Evolutionary conservation across 2,329 filamentous ascomycete species (phyloP).

Genomic region (Botrytis byssoidea): DNA sequence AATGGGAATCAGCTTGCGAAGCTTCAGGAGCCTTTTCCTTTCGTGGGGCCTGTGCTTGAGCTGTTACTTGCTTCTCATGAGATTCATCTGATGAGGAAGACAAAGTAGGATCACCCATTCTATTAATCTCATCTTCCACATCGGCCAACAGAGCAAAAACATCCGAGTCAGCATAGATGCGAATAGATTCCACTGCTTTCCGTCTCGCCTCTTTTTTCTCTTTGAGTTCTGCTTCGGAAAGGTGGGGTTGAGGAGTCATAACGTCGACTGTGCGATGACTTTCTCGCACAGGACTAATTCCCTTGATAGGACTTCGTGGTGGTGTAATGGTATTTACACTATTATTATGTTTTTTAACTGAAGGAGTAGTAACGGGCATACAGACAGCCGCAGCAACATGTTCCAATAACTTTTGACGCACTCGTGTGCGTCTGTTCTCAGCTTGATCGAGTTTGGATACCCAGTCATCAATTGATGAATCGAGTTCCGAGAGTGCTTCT

Average conservation of each 20-base stretch:
- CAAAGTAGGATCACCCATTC: slow-evolving; percentile 36
- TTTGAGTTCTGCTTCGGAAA: slow-evolving; percentile 3
- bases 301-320: slow-evolving; percentile 46
- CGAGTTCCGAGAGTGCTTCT: slow-evolving; percentile 73
- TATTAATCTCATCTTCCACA: slow-evolving; percentile 59
- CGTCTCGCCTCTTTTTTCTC: slow-evolving; percentile 29
- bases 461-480: slow-evolving; percentile 78
- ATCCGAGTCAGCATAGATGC: slow-evolving; percentile 65
- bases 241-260: not conserved
- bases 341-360: too few species aligned
- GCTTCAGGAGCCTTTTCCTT: not conserved
- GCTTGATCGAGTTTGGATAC: slow-evolving; percentile 75
- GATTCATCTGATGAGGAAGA: not conserved
- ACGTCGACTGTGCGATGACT: not conserved
- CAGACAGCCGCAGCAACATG: slow-evolving; percentile 72
- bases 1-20: not conserved
- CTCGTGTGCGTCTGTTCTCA: slow-evolving; percentile 71
- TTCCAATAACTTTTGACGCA: slow-evolving; percentile 77
- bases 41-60: not conserved
- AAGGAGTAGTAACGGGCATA: slow-evolving; percentile 25
- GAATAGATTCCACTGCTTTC: slow-evolving; percentile 60
- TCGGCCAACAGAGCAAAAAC: slow-evolving; percentile 66
- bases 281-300: not conserved
- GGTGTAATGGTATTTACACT: slow-evolving; percentile 28
- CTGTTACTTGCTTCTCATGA: not conserved